Evolutionary conservation across 2,329 filamentous ascomycete genomes (phyloP).

Genomic region (Ascochyta koolunga): DNA sequence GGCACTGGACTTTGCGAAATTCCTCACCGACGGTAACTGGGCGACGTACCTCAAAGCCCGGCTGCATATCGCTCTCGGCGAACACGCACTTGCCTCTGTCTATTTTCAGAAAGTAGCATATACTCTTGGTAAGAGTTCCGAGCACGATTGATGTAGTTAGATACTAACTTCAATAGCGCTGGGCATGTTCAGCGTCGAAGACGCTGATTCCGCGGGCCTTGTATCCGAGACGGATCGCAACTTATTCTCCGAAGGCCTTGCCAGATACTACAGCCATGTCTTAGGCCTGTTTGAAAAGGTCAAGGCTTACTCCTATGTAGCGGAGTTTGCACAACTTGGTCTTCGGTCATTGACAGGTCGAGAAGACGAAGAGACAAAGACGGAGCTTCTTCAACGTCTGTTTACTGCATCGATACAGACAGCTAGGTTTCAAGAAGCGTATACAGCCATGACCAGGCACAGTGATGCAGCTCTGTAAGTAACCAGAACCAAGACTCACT

Average conservation of each 20-base stretch:
- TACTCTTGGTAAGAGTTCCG: slow-evolving; percentile 70
- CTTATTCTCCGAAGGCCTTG: slow-evolving; percentile 72
- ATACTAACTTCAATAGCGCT: slow-evolving; percentile 36
- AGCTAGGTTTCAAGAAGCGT: slow-evolving; percentile 81
- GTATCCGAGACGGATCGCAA: slow-evolving; percentile 76
- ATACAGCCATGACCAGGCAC: slow-evolving; percentile 77
- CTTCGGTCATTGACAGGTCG: slow-evolving; percentile 51
- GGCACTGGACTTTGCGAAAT: slow-evolving; percentile 69
- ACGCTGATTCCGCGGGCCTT: slow-evolving; percentile 58
- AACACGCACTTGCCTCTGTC: slow-evolving; percentile 73
- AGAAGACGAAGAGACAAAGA: slow-evolving; percentile 43
- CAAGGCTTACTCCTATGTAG: slow-evolving; percentile 77
- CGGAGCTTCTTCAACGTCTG: slow-evolving; percentile 73
- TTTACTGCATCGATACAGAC: slow-evolving; percentile 83
- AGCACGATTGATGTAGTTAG: neutral
- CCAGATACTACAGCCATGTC: slow-evolving; percentile 87
- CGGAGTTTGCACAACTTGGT: slow-evolving; percentile 80
- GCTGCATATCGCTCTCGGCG: slow-evolving; percentile 73
- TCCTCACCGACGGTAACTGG: slow-evolving; percentile 65
- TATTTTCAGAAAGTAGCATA: slow-evolving; percentile 84
- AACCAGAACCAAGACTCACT: no score
- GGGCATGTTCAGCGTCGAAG: slow-evolving; percentile 44
- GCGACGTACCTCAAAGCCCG: slow-evolving; percentile 82
- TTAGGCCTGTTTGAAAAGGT: slow-evolving; percentile 79
- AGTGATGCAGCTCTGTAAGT: slow-evolving; percentile 68